Evolutionary conservation across 495 filamentous ascomycete genomes (phyloP).

Genomic region (Penicillium manginii): DNA sequence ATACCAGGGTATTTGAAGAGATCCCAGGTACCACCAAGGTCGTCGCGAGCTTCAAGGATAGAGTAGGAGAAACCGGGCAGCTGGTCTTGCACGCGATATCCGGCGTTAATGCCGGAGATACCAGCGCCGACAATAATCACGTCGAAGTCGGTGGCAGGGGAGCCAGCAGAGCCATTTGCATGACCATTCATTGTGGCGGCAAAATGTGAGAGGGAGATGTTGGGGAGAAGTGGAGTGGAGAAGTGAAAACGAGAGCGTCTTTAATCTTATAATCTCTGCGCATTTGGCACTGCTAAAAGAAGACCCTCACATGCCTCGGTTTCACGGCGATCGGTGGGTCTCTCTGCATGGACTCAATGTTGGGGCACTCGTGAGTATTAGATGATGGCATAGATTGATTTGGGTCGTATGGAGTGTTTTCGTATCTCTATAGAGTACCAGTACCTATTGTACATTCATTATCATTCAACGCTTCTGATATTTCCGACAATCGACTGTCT

Average conservation of each 20-base stretch:
- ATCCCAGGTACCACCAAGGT: conserved; percentile 72
- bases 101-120: conserved; percentile 76
- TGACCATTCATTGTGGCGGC: conserved; percentile 30
- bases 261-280: too few species aligned
- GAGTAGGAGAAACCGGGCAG: conserved; percentile 57
- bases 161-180: conserved; percentile 14
- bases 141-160: conserved; percentile 46
- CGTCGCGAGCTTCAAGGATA: conserved; percentile 63
- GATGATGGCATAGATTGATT: too few species aligned
- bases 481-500: too few species aligned
- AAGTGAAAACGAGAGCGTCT: not conserved
- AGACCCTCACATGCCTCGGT: conserved; percentile 37
- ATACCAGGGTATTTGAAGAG: conserved; percentile 73
- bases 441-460: too few species aligned
- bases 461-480: too few species aligned
- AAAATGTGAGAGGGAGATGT: not conserved
- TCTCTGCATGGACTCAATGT: not conserved
- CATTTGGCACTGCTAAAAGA: not conserved
- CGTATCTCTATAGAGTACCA: too few species aligned
- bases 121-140: conserved; percentile 74
- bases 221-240: not conserved
- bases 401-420: too few species aligned
- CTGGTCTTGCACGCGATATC: conserved; percentile 66
- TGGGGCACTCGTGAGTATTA: too few species aligned
- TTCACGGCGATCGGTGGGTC: conserved; percentile 15